Evolutionary conservation across 768 basidiomycete species (phyloP), one percentile per base, ranked within the genome.

Genomic region (Naganishia onofrii): DNA sequence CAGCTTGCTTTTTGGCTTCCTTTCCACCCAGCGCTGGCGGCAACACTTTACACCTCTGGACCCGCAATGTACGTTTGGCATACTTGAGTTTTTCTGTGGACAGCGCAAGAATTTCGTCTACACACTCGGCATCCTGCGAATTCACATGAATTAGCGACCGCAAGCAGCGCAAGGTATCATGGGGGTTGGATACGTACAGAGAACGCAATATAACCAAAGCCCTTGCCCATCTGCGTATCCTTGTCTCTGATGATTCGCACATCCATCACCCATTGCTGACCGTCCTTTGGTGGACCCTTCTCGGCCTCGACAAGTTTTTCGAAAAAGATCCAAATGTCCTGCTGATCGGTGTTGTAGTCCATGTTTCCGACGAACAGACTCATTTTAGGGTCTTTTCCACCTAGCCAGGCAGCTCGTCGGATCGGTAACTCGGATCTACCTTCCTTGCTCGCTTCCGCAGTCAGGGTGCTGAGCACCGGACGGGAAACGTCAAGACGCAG

Each of bases 141-240:
- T 12, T 23, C 3, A 17, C 28, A 36, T 5, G n/a, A 4, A n/a
- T 69, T 32, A 65, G 44, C 31, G 29, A 26, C 42, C 17, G 28
- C 31, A 34, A n/a, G 26, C 3, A 23, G 31, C 26, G 19, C 19
- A 19, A 32, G n/a, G 48, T 68, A n/a, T 48, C n/a, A 55, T 68
- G 32, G 29, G 10, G 13, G 19, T 21, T 26, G 28, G 5, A 28
- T 26, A 84, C 89, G 71, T 79, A 95, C 95, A 68, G 83, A 79
- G 72, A 97, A 91, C 74, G 92, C 88, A 23, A 98, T 88, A 76
- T 97, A 96, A 12, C 90, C 92, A 79, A 97, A 94, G 5, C 94
- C 94, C 82, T 95, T 96, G 15, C 94, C 95, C 17, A 97, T 85
- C 74, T 93, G 92, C 0, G 92, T 96, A 70, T 90, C 92, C 74